Percentiles rank a stretch among this genome's conserved stretches.
These are phyloP conservation scores for Epicoccum nigrum DNA, from an alignment of 2,329 filamentous ascomycete species.

Conservation along the genomic window DNA sequence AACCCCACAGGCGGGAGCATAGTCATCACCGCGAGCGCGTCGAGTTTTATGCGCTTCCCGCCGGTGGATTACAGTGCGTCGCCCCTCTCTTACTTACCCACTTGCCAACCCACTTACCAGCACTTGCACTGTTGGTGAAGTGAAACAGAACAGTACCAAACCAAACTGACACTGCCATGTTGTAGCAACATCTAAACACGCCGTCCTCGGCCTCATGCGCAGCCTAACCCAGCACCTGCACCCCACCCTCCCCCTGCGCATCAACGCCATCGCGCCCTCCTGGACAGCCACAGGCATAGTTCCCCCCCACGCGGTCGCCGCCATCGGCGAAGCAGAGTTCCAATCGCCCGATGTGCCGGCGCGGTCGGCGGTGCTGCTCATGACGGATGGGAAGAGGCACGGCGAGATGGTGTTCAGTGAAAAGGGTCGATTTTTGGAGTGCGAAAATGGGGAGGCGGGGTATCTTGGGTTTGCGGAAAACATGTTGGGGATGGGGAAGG, in stretches of 20 bases:
- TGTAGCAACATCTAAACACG: conserved; percentile 43
- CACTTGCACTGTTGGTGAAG: too few species aligned
- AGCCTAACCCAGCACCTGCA: conserved; percentile 28
- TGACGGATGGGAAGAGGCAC: conserved; percentile 35
- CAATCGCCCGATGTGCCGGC: conserved; percentile 36
- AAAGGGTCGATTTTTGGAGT: conserved; percentile 31
- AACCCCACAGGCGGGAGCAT: conserved; percentile 37
- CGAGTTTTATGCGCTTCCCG: conserved; percentile 35
- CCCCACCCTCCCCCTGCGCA: conserved; percentile 36
- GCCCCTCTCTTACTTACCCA: background rate
- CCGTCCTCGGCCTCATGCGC: conserved; percentile 40
- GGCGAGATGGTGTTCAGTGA: conserved; percentile 38
- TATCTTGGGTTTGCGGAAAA: conserved; percentile 23
- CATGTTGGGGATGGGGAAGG: conserved; percentile 22
- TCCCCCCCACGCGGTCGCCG: conserved; percentile 13
- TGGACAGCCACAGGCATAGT: conserved; percentile 42
- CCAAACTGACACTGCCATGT: background rate
- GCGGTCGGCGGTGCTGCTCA: conserved; percentile 31
- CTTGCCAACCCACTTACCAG: conserved; percentile 2
- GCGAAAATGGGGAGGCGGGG: conserved; percentile 37
- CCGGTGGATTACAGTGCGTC: conserved; percentile 40
- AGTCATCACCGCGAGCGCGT: conserved; percentile 40
- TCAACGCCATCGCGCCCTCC: conserved; percentile 41
- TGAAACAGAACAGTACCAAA: too few species aligned
- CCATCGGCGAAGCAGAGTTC: conserved; percentile 23